Evolutionary conservation across 2,329 filamentous ascomycete species (phyloP).

Genomic region (Diaporthe velutina): DNA sequence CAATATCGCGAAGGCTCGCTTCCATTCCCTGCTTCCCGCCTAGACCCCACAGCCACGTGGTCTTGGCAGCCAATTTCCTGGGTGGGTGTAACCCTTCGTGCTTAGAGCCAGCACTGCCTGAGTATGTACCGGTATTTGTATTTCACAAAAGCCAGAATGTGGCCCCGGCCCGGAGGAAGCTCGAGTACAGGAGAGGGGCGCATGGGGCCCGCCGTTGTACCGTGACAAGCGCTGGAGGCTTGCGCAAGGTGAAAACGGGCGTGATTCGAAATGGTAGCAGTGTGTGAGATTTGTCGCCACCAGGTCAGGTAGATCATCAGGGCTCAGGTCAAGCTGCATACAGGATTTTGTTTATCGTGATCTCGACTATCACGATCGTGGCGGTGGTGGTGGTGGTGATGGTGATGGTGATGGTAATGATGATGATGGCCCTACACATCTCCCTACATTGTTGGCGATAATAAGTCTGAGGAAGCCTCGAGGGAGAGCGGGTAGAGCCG

Average conservation of each 20-base stretch:
- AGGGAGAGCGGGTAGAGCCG: slow-evolving; percentile 3
- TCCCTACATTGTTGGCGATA: too few species aligned
- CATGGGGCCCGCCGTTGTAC: background rate
- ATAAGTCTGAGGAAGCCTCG: background rate
- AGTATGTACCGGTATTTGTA: background rate
- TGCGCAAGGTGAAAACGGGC: background rate
- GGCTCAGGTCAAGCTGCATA: background rate
- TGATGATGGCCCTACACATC: background rate
- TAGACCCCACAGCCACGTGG: slow-evolving; percentile 22
- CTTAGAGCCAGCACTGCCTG: background rate
- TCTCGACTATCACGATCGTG: too few species aligned
- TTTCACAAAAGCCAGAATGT: background rate
- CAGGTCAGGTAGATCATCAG: background rate
- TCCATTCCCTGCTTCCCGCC: slow-evolving; percentile 1
- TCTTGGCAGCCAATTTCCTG: background rate
- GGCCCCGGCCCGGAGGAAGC: background rate
- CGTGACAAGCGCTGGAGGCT: background rate
- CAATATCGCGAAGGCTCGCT: background rate
- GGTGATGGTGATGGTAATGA: background rate
- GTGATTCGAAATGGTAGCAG: background rate
- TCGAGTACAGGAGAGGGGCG: background rate
- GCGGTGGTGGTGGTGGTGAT: background rate
- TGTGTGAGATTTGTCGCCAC: background rate
- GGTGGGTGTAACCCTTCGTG: slow-evolving; percentile 8
- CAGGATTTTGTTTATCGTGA: background rate